Percentiles rank a stretch among this genome's conserved stretches.
Evolutionary conservation across 2,329 filamentous ascomycete species (phyloP).

Genomic region (Byssothecium circinans): DNA sequence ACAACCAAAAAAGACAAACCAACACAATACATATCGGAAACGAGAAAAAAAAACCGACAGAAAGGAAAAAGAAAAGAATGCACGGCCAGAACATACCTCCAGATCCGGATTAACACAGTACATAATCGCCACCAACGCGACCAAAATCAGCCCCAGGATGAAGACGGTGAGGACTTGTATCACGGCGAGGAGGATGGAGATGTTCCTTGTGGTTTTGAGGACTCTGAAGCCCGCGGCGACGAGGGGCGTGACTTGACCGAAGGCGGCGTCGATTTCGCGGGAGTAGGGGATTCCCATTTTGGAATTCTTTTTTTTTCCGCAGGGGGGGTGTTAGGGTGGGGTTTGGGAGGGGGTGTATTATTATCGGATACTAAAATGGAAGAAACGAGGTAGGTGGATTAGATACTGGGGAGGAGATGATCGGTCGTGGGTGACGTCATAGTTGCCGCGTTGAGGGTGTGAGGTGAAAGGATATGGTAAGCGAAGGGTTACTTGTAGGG

Average conservation of each 20-base stretch:
- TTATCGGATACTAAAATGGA: too few relatives aligned
- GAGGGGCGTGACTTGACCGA: slow-evolving; percentile 57
- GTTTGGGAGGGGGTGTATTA: too few relatives aligned
- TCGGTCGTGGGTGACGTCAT: too few relatives aligned
- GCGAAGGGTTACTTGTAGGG: too few relatives aligned
- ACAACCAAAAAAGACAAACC: neutral
- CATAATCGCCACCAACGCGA: slow-evolving; percentile 45
- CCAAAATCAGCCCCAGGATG: slow-evolving; percentile 45
- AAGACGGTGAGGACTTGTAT: slow-evolving; percentile 52
- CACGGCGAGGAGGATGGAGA: slow-evolving; percentile 51
- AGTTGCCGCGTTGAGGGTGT: too few relatives aligned
- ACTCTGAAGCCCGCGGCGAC: slow-evolving; percentile 54
- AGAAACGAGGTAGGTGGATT: too few relatives aligned
- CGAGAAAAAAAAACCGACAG: neutral
- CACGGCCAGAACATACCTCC: slow-evolving; percentile 37
- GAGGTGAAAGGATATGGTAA: too few relatives aligned
- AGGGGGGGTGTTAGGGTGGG: too few relatives aligned
- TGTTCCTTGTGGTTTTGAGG: slow-evolving; percentile 54
- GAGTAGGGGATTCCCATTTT: slow-evolving; percentile 57
- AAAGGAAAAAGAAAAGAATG: neutral
- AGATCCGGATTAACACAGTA: slow-evolving; percentile 54
- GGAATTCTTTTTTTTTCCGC: neutral
- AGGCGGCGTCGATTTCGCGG: slow-evolving; percentile 54
- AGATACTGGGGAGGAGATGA: too few relatives aligned
- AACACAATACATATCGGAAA: neutral